Evolutionary conservation across 345 rosid genomes (phyloP).

Genomic region (Acer yangbiense): DNA sequence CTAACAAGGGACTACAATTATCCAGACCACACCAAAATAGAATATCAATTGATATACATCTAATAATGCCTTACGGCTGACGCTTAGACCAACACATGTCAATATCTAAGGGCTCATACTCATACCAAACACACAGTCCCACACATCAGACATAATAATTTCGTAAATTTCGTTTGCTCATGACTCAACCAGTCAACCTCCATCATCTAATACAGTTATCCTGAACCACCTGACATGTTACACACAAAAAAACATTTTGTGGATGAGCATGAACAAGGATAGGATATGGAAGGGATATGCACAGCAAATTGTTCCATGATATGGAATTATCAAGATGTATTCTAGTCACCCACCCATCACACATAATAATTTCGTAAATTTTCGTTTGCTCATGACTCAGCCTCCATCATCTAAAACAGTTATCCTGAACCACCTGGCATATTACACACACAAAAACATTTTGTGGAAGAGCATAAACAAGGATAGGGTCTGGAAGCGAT

Average conservation of each 20-base stretch:
- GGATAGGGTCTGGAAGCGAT: not conserved
- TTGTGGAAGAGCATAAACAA: not conserved
- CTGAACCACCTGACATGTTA: not conserved
- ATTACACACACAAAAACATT: not conserved
- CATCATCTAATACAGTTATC: not conserved
- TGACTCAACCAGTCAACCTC: not conserved
- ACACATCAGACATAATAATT: not conserved
- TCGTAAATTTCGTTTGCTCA: not conserved
- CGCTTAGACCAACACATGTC: not conserved
- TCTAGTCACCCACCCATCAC: not conserved
- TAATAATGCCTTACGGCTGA: not conserved
- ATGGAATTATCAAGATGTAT: not conserved
- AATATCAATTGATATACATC: not conserved
- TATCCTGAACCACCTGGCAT: not conserved
- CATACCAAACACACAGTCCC: not conserved
- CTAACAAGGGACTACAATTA: not conserved
- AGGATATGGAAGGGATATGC: not conserved
- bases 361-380: not conserved
- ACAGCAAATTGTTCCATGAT: not conserved
- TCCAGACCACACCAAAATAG: not conserved
- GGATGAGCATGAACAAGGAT: too few species aligned
- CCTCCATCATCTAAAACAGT: not conserved
- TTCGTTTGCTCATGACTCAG: not conserved
- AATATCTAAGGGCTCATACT: not conserved
- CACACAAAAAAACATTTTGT: not conserved